Base-by-base conservation (phyloP, 306 rosid genomes). In the peach (Prunus persica) region DNA sequence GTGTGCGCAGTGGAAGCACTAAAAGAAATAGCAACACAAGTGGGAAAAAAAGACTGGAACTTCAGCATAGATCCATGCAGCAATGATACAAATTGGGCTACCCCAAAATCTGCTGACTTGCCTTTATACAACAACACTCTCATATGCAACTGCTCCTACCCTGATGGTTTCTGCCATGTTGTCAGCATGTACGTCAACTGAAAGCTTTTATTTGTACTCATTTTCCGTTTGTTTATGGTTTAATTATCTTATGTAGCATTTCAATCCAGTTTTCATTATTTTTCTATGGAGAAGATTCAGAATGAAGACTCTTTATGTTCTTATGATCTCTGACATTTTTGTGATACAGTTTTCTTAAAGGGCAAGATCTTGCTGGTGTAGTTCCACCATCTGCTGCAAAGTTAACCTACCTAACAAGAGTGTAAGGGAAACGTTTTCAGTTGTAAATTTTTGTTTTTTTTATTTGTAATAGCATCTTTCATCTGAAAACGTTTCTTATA, bases 21-120 rank as follows among this genome's bases (percentile, higher is more conserved):
- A 6, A 0, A 15, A 1, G 81, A 81, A 55, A 65, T 76, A 30
- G 74, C 15, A 27, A 1, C 0, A 8, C 77, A 81, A 56, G 6
- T 76, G 20, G 78, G 84, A 34, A 76, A 71, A 63, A 64, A 45
- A 18, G 81, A 64, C 46, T 76, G 81, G 81, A 56, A 76, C 63
- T 19, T 49, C 84, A 56, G 1, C 3, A 57, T 76, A 16, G 81
- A 81, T 65, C 78, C 81, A 3, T 81, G 81, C 65, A 12, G 2
- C 15, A 71, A 77, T 25, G 22, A 71, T 9, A 24, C 71, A 49
- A 65, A 27, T 10, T 76, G 78, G 81, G 16, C 3, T 14, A 81
- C 85, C 15, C 71, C 75, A 22, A 45, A 66, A 14, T 0, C 20
- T 28, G 3, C 1, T 10, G 65, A 13, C 43, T 22, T 15, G 19